Evolutionary conservation across 768 basidiomycete species (phyloP).

Genomic region (Kondoa malvinella): DNA sequence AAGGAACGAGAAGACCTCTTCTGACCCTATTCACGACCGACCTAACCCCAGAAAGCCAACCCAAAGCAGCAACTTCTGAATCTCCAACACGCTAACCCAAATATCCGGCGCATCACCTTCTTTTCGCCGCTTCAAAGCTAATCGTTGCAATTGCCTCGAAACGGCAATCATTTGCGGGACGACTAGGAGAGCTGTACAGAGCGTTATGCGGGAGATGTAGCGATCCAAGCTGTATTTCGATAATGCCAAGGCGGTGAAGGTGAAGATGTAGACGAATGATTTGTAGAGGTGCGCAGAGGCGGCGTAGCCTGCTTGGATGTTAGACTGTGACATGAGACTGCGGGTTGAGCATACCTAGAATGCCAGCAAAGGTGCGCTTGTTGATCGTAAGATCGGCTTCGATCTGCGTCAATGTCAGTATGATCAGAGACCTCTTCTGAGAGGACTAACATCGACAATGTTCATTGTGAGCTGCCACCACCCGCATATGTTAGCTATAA

Average conservation of each 20-base stretch:
- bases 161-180: neutral
- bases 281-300: neutral
- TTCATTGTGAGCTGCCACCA: neutral
- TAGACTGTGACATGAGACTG: neutral
- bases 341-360: neutral
- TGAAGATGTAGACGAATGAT: neutral
- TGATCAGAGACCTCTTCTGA: neutral
- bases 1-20: too few relatives aligned
- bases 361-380: neutral
- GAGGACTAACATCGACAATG: neutral
- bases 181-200: neutral
- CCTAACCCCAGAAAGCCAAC: neutral
- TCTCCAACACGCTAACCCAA: neutral
- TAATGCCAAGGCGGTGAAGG: neutral
- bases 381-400: neutral
- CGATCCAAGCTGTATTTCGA: neutral
- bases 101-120: neutral
- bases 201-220: neutral
- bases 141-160: neutral
- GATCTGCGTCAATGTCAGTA: neutral
- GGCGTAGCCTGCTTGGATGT: neutral
- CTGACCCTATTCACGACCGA: too few relatives aligned
- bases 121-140: neutral
- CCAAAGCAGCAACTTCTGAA: neutral
- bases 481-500: neutral